These are phyloP conservation scores for Solanum tarapatanum DNA, from an alignment of 257 asterid species.

Conservation along the genomic window DNA sequence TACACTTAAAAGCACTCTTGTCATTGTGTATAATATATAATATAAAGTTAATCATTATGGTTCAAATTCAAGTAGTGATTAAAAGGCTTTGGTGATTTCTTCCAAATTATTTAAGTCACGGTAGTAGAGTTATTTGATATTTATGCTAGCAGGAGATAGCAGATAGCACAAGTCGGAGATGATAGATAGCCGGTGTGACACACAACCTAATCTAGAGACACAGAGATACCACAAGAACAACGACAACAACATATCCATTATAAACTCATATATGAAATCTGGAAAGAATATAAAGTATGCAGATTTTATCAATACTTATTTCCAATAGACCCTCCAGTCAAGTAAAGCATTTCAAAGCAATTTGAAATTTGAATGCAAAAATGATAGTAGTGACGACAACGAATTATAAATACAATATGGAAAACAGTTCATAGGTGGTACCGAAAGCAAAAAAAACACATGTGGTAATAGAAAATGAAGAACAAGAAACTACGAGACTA, in stretches of 20 bases:
- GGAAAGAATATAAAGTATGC: not conserved
- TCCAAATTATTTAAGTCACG: accelerated
- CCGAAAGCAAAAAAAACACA: not conserved
- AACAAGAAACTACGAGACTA: not conserved
- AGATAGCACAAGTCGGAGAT: not conserved
- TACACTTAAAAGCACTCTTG: not conserved
- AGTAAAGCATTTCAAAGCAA: too few relatives aligned
- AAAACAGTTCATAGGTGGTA: not conserved
- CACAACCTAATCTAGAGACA: not conserved
- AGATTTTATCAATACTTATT: not conserved
- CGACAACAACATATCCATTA: not conserved
- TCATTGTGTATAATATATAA: not conserved
- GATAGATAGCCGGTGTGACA: not conserved
- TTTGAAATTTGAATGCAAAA: not conserved
- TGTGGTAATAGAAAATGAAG: not conserved
- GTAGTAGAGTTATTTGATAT: not conserved
- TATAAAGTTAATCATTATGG: not conserved
- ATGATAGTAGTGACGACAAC: not conserved
- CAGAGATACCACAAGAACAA: too few relatives aligned
- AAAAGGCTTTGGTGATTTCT: not conserved
- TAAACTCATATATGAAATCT: not conserved
- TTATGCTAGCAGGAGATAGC: not conserved
- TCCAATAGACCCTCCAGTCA: not conserved
- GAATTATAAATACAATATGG: not conserved
- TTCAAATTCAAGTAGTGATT: not conserved